Base-by-base conservation (phyloP, 2,329 filamentous ascomycete species). In the Pseudogymnoascus sp. region DNA sequence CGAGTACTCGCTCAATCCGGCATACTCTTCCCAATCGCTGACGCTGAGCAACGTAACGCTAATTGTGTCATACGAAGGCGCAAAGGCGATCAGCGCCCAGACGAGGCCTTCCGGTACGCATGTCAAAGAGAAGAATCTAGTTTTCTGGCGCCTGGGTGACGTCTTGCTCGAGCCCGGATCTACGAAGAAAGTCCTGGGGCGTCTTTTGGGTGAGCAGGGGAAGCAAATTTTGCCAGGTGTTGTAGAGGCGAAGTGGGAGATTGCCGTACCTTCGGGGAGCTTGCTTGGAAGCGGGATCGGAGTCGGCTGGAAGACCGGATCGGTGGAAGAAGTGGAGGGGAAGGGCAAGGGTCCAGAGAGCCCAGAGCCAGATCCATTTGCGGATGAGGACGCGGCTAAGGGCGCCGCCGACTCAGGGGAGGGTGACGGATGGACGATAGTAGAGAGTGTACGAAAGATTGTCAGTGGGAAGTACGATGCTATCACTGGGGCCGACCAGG, bases 161-260 rank as follows among this genome's bases (percentile, higher is more conserved):
- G 79, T 97, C 14, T 88, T 85, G 0, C 80, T 89, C 44, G 82
- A 82, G 14, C 50, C 50, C 10, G 50, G 50, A 33, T 16, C 29
- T 19, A 33, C 85, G 67, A 82, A 88, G 70, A 93, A 91, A 76
- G 85, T 97, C 64, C 86, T 96, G 6, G 95, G 91, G 64, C 85
- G 92, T 2, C 89, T 99, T 69, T 78, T 82, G 8, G 81, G 87
- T 24, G 90, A 90, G 0, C 88, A 93, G 35, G 85, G 84, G 24
- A 81, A 85, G 61, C 85, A 85, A 69, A 86, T 90, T 0, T 86
- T 85, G 66, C 84, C 89, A 4, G 91, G 92, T 0, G 86, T 85
- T 62, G 82, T 96, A 7, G 93, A 99, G 74, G 90, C 90, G 0
- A 81, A 87, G 63, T 97, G 93, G 86, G 92, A 96, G 73, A 78